Evolutionary conservation across 176 grass and related monocot species (phyloP).

Genomic region (Puccinellia tenuiflora): DNA sequence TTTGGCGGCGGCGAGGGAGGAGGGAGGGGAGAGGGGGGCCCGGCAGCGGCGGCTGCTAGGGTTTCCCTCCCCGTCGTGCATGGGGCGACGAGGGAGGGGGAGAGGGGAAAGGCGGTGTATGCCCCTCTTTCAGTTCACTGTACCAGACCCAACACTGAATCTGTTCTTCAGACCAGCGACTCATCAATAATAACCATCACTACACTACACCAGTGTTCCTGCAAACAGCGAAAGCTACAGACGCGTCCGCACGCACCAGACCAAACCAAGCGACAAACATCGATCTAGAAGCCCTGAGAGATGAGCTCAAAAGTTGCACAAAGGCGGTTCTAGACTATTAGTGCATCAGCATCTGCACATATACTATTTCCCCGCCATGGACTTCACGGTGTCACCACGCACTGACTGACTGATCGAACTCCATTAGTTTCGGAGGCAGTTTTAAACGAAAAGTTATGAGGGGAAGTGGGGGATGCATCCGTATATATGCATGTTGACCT

Average conservation of each 20-base stretch:
- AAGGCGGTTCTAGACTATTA: neutral
- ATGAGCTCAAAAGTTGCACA: neutral
- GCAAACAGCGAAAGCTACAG: neutral
- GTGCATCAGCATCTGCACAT: neutral
- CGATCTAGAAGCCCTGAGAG: neutral
- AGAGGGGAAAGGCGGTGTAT: no score
- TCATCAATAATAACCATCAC: no score
- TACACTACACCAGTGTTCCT: no score
- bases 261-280: neutral
- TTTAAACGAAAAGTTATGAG: neutral
- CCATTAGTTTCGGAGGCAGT: constrained; percentile 23
- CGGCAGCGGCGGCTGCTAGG: no score
- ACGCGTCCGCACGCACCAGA: constrained; percentile 14
- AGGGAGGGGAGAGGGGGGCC: no score
- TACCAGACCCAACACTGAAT: no score
- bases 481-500: neutral
- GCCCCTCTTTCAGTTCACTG: no score
- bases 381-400: constrained; percentile 17
- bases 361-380: neutral
- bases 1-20: no score
- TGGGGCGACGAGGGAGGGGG: no score
- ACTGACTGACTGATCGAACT: constrained; percentile 24
- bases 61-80: no score
- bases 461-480: neutral
- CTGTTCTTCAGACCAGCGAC: no score